Evolutionary conservation across 805 yeast genomes (phyloP), one percentile per base, ranked within the genome.

Genomic region (Starmerella cellae): DNA sequence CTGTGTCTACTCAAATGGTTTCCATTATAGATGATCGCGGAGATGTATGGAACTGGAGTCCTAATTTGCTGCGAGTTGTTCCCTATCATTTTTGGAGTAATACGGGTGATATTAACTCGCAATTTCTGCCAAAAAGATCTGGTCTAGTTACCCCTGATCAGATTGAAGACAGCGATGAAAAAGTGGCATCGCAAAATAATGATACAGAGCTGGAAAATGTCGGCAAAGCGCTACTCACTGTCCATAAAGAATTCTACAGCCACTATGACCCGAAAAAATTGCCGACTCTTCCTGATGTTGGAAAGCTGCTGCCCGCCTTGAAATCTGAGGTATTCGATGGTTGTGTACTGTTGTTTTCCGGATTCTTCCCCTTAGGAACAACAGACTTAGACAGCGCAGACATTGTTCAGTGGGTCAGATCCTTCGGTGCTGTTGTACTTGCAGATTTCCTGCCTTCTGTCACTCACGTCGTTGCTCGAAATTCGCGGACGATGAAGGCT

Each of bases 21-120:
- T 91, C 82, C 2, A 79, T 91, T 36, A 91, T 91, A 46, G 98
- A 91, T 60, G 98, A 91, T 60, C 73, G 98, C 58, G 98, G 96
- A 2, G 98, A 91, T 60, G 98, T 91, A 18, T 91, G 98, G 98
- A 82, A 82, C 56, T 91, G 98, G 98, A 82, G 84, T 51, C 77
- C 80, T 11, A 87, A 91, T 57, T 65, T 91, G 53, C 75, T 91
- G 45, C 83, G 88, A 61, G 97, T 88, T 4, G 80, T 85, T 2
- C 98, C 98, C 0, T 91, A 84, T 59, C 94, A 83, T 58, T 91
- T 91, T 55, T 91, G 91, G 55, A 94, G 87, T 29, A 97, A 97
- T 10, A 84, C 88, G 43, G 98, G 98, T 23, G 98, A 91, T 64
- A 91, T 91, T 56, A 91, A 91, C 56, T 83, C 95, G 18, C 79